phyloP scores from a whole-genome alignment of 2,329 filamentous ascomycete species.

The Lojkania enalia region DNA sequence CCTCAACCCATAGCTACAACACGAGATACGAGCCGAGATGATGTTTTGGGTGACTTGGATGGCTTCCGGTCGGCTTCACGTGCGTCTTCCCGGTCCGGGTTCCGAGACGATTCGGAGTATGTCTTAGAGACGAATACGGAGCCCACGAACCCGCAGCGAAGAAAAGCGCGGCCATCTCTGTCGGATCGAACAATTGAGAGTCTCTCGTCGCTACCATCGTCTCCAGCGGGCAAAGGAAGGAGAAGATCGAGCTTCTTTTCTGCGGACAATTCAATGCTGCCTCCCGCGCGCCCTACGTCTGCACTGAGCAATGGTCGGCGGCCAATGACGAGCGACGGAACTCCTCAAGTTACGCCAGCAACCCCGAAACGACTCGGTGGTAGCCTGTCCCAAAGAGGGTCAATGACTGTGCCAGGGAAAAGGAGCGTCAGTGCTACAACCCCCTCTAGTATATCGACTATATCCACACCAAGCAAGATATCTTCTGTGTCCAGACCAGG shows the following conservation, averaged over 20 bases:
- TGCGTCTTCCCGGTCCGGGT: slow-evolving; percentile 44
- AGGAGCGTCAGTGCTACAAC: slow-evolving; percentile 40
- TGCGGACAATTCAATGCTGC: slow-evolving; percentile 61
- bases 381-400: slow-evolving; percentile 25
- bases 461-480: slow-evolving; percentile 35
- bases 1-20: slow-evolving; percentile 15
- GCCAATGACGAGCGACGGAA: slow-evolving; percentile 51
- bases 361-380: slow-evolving; percentile 34
- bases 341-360: slow-evolving; percentile 28
- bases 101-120: slow-evolving; percentile 32
- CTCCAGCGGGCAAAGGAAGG: slow-evolving; percentile 65
- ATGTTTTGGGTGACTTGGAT: slow-evolving; percentile 48
- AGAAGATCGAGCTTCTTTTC: slow-evolving; percentile 75
- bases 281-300: slow-evolving; percentile 66
- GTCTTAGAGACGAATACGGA: slow-evolving; percentile 21
- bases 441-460: slow-evolving; percentile 19
- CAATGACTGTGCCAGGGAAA: slow-evolving; percentile 42
- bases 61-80: slow-evolving; percentile 49
- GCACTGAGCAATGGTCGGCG: slow-evolving; percentile 59
- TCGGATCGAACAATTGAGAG: slow-evolving; percentile 87
- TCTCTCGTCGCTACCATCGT: slow-evolving; percentile 74
- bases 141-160: slow-evolving; percentile 19
- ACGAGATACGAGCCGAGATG: slow-evolving; percentile 25
- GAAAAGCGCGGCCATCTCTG: slow-evolving; percentile 61
- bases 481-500: slow-evolving; percentile 39